These are phyloP conservation scores for Melanomma pulvis-pyrius DNA, from an alignment of 495 filamentous ascomycete genomes.

Conservation along the genomic window DNA sequence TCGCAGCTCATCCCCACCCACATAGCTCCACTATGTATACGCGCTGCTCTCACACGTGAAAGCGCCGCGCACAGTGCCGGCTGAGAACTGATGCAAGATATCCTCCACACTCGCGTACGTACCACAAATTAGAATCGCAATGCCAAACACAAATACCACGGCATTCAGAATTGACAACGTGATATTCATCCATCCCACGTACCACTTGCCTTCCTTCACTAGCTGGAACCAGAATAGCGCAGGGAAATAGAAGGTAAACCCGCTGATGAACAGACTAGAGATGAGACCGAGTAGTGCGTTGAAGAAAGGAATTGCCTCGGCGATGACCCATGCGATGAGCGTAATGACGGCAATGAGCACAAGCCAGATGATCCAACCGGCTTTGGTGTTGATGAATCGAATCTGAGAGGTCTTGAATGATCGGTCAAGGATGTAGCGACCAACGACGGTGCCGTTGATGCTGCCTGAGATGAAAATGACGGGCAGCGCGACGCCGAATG, in stretches of 20 bases:
- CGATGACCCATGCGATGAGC: conserved; percentile 41
- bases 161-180: conserved; percentile 52
- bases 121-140: conserved; percentile 18
- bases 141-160: conserved; percentile 56
- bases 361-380: conserved; percentile 35
- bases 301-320: conserved; percentile 44
- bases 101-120: conserved; percentile 33
- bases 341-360: conserved; percentile 35
- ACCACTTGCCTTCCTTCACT: conserved; percentile 45
- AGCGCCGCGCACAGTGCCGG: conserved; percentile 7
- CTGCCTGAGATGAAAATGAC: conserved; percentile 71
- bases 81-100: conserved; percentile 13
- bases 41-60: conserved; percentile 22
- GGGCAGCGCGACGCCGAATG: conserved; percentile 78
- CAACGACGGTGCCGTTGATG: conserved; percentile 62
- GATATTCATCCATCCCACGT: conserved; percentile 44
- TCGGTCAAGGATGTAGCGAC: conserved; percentile 40
- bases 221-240: conserved; percentile 34
- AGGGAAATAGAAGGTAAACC: conserved; percentile 34
- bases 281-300: conserved; percentile 42
- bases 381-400: conserved; percentile 29
- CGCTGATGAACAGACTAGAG: conserved; percentile 24
- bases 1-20: not conserved
- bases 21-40: conserved; percentile 15
- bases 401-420: conserved; percentile 11